Evolutionary conservation across 371 early-diverging fungal species (phyloP).

Genomic region (Hamiltosporidium tvaerminnensis): DNA sequence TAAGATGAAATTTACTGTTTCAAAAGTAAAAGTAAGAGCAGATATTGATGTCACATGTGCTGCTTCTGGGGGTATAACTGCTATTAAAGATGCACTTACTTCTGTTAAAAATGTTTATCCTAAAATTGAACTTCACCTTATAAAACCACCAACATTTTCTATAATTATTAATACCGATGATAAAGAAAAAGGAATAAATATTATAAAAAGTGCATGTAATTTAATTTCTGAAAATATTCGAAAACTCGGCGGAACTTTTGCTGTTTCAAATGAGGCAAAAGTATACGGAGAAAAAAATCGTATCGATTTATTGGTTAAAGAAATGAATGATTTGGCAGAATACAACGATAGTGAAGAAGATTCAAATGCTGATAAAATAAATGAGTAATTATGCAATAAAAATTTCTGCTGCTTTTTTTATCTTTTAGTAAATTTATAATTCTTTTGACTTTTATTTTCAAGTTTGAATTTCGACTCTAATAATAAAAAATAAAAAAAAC

Average conservation of each 20-base stretch:
- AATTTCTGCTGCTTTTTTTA: too few relatives aligned
- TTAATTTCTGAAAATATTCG: slow-evolving; percentile 11
- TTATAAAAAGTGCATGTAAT: slow-evolving; percentile 23
- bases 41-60: slow-evolving; percentile 49
- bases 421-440: too few relatives aligned
- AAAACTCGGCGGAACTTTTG: slow-evolving; percentile 18
- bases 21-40: slow-evolving; percentile 42
- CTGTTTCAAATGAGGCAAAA: slow-evolving; percentile 14
- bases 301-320: too few relatives aligned
- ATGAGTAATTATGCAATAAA: too few relatives aligned
- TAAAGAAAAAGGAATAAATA: slow-evolving; percentile 33
- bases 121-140: slow-evolving; percentile 30
- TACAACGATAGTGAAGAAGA: too few relatives aligned
- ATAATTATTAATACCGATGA: slow-evolving; percentile 31
- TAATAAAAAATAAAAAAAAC: too few relatives aligned
- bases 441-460: too few relatives aligned
- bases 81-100: slow-evolving; percentile 32
- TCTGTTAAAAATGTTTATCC: slow-evolving; percentile 23
- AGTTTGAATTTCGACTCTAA: too few relatives aligned
- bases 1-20: slow-evolving; percentile 36
- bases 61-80: slow-evolving; percentile 27
- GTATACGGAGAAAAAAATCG: slow-evolving; percentile 30
- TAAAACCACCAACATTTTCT: slow-evolving; percentile 48
- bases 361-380: too few relatives aligned
- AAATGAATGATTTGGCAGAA: too few relatives aligned